These are phyloP conservation scores for Eremomyces bilateralis DNA, from an alignment of 495 filamentous ascomycete genomes.

Conservation along the genomic window DNA sequence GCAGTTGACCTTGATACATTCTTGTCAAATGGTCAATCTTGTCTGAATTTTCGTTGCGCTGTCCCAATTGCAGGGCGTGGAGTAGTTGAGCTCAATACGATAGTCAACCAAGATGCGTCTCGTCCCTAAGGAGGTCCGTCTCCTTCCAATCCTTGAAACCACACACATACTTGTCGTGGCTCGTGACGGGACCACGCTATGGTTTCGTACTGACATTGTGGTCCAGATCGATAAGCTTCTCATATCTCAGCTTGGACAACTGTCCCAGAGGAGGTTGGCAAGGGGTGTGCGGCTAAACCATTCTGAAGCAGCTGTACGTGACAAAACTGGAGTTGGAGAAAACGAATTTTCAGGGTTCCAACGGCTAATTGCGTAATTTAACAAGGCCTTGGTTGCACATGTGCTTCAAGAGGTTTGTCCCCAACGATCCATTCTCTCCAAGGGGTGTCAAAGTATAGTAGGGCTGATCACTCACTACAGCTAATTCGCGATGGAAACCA, in stretches of 20 bases:
- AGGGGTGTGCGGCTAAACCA: constrained; percentile 81
- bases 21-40: too few species aligned
- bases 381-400: constrained; percentile 72
- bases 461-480: constrained; percentile 17
- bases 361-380: constrained; percentile 2
- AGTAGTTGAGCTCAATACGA: too few species aligned
- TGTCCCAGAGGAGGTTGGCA: constrained; percentile 78
- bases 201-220: background rate
- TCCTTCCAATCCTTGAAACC: constrained; percentile 3
- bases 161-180: background rate
- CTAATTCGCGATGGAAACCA: constrained; percentile 94
- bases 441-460: constrained; percentile 1
- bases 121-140: constrained; percentile 60
- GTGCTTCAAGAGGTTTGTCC: constrained; percentile 62
- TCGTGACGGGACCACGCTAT: background rate
- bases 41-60: too few species aligned
- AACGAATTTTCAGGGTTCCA: background rate
- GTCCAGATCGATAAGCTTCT: constrained; percentile 83
- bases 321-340: background rate
- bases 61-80: too few species aligned
- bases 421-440: background rate
- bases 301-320: constrained; percentile 62
- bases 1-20: too few species aligned
- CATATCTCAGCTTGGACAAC: constrained; percentile 70
- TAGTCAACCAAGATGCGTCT: constrained; percentile 70